phyloP scores from a whole-genome alignment of 2,329 filamentous ascomycete genomes.

The Tolypocladium guangdongense region DNA sequence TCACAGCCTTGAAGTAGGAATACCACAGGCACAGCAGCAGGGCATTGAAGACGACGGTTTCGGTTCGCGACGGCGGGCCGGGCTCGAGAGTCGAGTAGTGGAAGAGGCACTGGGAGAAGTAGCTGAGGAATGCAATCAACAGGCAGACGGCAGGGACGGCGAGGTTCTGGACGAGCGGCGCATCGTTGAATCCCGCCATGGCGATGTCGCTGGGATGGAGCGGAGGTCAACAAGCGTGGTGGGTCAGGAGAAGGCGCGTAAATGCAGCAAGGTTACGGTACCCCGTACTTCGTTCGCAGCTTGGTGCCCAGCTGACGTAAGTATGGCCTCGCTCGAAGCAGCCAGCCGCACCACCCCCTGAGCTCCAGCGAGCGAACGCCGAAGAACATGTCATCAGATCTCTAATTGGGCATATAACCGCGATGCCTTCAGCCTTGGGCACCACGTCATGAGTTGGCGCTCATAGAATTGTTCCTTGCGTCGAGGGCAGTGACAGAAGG shows the following conservation, averaged over 20 bases:
- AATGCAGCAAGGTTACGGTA: no score
- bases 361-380: background rate
- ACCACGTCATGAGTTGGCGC: background rate
- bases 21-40: slow-evolving; percentile 54
- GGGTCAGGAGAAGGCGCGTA: background rate
- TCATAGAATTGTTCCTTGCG: background rate
- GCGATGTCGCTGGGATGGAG: slow-evolving; percentile 1
- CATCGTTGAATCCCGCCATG: slow-evolving; percentile 32
- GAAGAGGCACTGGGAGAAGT: slow-evolving; percentile 64
- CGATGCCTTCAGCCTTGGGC: background rate
- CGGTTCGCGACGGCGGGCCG: slow-evolving; percentile 43
- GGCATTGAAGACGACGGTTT: slow-evolving; percentile 55
- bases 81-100: slow-evolving; percentile 43
- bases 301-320: background rate
- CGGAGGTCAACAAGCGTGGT: background rate
- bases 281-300: no score
- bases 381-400: background rate
- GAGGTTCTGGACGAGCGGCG: slow-evolving; percentile 38
- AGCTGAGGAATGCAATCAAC: slow-evolving; percentile 59
- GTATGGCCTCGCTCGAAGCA: background rate
- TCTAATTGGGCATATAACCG: background rate
- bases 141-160: slow-evolving; percentile 58
- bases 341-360: background rate
- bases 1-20: slow-evolving; percentile 54
- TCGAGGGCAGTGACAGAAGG: background rate